These are phyloP conservation scores for Magnaporthiopsis rhizophila DNA, from an alignment of 2,329 filamentous ascomycete species.

Conservation along the genomic window DNA sequence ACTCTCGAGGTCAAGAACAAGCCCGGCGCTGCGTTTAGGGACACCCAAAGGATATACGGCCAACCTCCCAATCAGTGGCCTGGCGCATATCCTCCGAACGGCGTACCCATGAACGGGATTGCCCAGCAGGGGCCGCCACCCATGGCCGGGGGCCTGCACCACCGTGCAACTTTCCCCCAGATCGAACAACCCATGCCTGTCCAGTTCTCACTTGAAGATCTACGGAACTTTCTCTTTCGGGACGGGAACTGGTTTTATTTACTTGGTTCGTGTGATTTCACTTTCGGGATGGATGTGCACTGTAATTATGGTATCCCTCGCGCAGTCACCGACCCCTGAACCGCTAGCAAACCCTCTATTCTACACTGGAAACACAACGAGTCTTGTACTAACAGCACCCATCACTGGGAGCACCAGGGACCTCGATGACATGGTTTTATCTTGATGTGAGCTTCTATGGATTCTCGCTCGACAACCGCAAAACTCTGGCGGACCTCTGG, in stretches of 20 bases:
- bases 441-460: conserved; percentile 52
- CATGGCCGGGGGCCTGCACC: neutral
- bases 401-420: conserved; percentile 16
- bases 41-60: conserved; percentile 52
- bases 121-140: neutral
- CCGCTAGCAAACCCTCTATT: neutral
- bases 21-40: conserved; percentile 47
- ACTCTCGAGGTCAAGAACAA: conserved; percentile 58
- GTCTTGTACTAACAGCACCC: conserved; percentile 18
- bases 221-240: conserved; percentile 42
- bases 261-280: conserved; percentile 20
- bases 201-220: conserved; percentile 39
- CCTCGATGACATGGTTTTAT: conserved; percentile 43
- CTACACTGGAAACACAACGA: conserved; percentile 2
- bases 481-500: conserved; percentile 35
- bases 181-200: conserved; percentile 29
- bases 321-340: neutral
- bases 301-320: too few species aligned
- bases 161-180: conserved; percentile 7
- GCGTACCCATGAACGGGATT: neutral
- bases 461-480: conserved; percentile 39
- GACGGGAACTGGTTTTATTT: conserved; percentile 39
- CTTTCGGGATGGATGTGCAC: too few species aligned
- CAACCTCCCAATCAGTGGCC: conserved; percentile 18
- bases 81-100: neutral